Conservation (phyloP, 768 basidiomycete species). For the Coprinellus micaceus region DNA sequence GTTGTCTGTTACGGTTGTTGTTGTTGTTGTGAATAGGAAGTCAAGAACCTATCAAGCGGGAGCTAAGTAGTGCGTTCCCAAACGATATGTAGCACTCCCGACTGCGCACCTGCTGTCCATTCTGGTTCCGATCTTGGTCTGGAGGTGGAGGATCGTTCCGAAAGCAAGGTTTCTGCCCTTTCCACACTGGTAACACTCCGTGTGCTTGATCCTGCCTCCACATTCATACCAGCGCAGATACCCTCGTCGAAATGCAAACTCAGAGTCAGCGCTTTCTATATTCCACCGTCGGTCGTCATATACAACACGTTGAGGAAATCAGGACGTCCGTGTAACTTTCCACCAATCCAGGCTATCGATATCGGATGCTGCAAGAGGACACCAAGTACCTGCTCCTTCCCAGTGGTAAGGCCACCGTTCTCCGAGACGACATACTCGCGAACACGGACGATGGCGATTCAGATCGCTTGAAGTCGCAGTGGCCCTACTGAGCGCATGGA, state of each 20-base stretch:
- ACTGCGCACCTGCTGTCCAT: conserved; percentile 99
- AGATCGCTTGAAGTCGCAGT: conserved; percentile 88
- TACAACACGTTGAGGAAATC: conserved; percentile 98
- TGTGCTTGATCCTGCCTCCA: conserved; percentile 97
- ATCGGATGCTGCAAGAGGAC: conserved; percentile 93
- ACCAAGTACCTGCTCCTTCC: conserved; percentile 99
- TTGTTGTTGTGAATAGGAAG: too few relatives aligned
- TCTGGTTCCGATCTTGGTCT: conserved; percentile 99
- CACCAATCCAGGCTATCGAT: conserved; percentile 96
- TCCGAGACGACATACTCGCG: conserved; percentile 99
- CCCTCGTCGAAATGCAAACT: conserved; percentile 99
- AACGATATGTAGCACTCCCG: conserved; percentile 98
- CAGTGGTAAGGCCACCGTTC: conserved; percentile 97
- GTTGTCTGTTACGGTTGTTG: too few relatives aligned
- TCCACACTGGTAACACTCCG: conserved; percentile 98
- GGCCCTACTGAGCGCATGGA: conserved; percentile 88
- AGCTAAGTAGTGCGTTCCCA: conserved; percentile 98
- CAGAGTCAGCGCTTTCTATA: conserved; percentile 99
- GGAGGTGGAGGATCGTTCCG: conserved; percentile 98
- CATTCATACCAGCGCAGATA: conserved; percentile 99
- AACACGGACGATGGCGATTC: conserved; percentile 97
- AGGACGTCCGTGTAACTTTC: conserved; percentile 97
- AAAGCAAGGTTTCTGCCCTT: conserved; percentile 99
- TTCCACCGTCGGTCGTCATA: conserved; percentile 97
- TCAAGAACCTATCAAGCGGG: conserved; percentile 96